Percentiles rank a stretch among this genome's conserved stretches.
phyloP scores from a whole-genome alignment of 2,329 filamentous ascomycete genomes.

The Fusarium sp. region DNA sequence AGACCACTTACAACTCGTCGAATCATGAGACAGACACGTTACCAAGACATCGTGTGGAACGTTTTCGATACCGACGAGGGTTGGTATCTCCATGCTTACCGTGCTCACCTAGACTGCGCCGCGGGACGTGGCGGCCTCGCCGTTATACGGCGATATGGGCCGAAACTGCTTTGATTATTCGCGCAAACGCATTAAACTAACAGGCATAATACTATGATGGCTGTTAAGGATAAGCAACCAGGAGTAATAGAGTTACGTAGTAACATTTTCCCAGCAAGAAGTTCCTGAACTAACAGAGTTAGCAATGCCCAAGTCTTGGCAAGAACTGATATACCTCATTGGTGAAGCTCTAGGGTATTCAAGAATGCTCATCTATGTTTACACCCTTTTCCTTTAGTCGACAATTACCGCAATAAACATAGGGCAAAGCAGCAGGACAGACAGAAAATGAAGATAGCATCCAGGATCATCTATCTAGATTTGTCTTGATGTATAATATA shows the following conservation, averaged over 20 bases:
- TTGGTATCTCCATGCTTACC: conserved; percentile 17
- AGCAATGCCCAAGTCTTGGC: neutral
- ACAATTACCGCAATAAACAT: neutral
- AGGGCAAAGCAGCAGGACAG: neutral
- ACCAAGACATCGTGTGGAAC: conserved; percentile 33
- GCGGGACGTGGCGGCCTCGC: conserved; percentile 26
- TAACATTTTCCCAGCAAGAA: neutral
- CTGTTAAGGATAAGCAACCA: neutral
- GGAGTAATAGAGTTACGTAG: neutral
- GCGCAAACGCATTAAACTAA: conserved; percentile 19
- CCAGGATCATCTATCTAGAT: neutral
- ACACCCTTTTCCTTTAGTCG: neutral
- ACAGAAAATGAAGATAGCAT: neutral
- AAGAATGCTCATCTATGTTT: neutral
- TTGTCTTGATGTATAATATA: too few relatives aligned
- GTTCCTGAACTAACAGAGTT: neutral
- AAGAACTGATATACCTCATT: neutral
- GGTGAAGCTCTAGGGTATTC: neutral
- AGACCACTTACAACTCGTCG: conserved; percentile 14
- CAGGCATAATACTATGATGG: neutral
- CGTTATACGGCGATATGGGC: conserved; percentile 17
- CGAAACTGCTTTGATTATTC: conserved; percentile 21
- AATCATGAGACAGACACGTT: conserved; percentile 39
- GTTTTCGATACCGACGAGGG: conserved; percentile 22
- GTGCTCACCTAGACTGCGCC: conserved; percentile 35